A percentile compares a stretch with the other conserved stretches of the same genome.
Conservation (phyloP, 306 rosid species). For the Casuarina glauca region DNA sequence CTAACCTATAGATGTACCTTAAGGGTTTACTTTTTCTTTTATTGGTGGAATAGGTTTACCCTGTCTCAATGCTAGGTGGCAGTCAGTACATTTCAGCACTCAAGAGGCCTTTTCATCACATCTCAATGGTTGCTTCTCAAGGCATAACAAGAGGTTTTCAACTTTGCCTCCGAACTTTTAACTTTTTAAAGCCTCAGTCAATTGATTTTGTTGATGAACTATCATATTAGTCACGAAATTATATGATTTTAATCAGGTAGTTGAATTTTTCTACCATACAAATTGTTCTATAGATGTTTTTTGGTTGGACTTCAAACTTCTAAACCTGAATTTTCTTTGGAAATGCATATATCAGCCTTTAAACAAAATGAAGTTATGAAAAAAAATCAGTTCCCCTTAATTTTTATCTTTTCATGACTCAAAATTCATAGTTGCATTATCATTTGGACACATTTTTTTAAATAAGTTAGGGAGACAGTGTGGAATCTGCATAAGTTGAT, state of each 20-base stretch:
- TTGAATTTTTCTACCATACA: not conserved
- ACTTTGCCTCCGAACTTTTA: not conserved
- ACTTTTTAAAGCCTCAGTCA: not conserved
- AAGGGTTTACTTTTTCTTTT: conserved; percentile 17
- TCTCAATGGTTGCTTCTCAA: conserved; percentile 88
- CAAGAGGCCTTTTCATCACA: conserved; percentile 75
- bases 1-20: conserved; percentile 9
- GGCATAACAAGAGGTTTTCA: conserved; percentile 74
- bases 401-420: not conserved
- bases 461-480: not conserved
- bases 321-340: not conserved
- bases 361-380: not conserved
- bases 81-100: conserved; percentile 69
- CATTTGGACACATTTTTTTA: not conserved
- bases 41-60: conserved; percentile 64
- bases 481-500: not conserved
- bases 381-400: not conserved
- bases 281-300: not conserved
- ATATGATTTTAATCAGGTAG: not conserved
- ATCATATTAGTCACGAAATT: not conserved
- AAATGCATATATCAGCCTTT: not conserved
- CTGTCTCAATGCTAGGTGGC: conserved; percentile 91
- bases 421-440: not conserved
- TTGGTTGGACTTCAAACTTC: not conserved
- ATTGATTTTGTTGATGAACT: not conserved